Percentiles rank a stretch among this genome's conserved stretches.
Evolutionary conservation across 768 basidiomycete genomes (phyloP).

Genomic region (Psilocybe tampanensis): DNA sequence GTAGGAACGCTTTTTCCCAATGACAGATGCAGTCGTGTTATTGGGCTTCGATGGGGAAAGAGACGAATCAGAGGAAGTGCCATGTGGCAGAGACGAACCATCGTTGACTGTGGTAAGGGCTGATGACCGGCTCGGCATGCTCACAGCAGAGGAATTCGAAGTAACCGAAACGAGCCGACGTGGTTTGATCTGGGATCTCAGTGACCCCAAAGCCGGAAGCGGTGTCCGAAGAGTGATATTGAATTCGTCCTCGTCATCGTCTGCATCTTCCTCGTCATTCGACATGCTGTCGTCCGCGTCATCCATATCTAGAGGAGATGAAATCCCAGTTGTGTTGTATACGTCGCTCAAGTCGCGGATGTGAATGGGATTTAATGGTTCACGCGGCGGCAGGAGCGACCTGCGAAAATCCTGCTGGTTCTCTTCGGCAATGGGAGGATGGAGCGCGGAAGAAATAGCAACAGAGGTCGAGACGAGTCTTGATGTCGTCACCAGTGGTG

Average conservation of each 20-base stretch:
- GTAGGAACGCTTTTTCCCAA: conserved; percentile 45
- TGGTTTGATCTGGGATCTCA: conserved; percentile 21
- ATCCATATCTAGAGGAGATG: conserved; percentile 22
- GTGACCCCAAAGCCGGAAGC: conserved; percentile 30
- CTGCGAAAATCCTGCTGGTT: conserved; percentile 62
- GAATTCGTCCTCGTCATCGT: conserved; percentile 64
- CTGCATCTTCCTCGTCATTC: conserved; percentile 32
- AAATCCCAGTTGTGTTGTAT: conserved; percentile 40
- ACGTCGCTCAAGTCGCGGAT: conserved; percentile 65
- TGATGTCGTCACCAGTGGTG: conserved; percentile 50
- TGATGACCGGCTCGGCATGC: conserved; percentile 34
- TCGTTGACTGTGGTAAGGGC: conserved; percentile 41
- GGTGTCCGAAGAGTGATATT: conserved; percentile 72
- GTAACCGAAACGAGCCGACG: conserved; percentile 18
- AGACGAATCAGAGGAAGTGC: conserved; percentile 45
- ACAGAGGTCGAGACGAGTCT: conserved; percentile 28
- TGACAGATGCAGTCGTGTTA: conserved; percentile 34
- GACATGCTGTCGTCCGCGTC: conserved; percentile 32
- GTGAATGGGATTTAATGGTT: conserved; percentile 60
- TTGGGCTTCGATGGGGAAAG: conserved; percentile 33
- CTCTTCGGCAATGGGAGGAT: conserved; percentile 40
- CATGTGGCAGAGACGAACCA: conserved; percentile 38
- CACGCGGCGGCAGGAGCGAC: conserved; percentile 71
- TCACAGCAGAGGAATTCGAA: conserved; percentile 23
- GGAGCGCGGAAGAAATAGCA: conserved; percentile 19